A percentile compares a stretch with the other conserved stretches of the same genome.
These are phyloP conservation scores for Backusella liffmaniae DNA, from an alignment of 192 early-diverging fungal genomes.

Conservation along the genomic window DNA sequence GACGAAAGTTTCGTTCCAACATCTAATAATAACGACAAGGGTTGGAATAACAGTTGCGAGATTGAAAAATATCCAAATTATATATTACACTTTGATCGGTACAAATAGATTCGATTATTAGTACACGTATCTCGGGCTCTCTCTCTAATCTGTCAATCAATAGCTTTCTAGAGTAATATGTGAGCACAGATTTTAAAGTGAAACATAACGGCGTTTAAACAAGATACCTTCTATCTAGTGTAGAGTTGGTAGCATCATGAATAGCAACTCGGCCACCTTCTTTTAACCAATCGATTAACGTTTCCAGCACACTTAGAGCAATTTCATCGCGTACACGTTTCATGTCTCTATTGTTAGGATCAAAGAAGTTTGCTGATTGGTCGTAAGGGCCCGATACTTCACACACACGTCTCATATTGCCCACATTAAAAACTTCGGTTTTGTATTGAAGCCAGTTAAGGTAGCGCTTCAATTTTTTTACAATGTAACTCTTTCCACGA, in stretches of 20 bases:
- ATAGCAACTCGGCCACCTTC: slow-evolving; percentile 88
- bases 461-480: slow-evolving; percentile 93
- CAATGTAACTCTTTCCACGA: slow-evolving; percentile 93
- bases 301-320: slow-evolving; percentile 89
- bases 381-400: slow-evolving; percentile 36
- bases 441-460: slow-evolving; percentile 78
- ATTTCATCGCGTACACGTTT: slow-evolving; percentile 79
- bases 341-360: slow-evolving; percentile 81
- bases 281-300: slow-evolving; percentile 88
- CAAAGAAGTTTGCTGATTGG: slow-evolving; percentile 90
- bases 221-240: slow-evolving; percentile 66
- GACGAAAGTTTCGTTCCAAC: slow-evolving; percentile 77
- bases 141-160: slow-evolving; percentile 62
- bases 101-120: slow-evolving; percentile 88
- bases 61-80: not conserved
- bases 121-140: slow-evolving; percentile 64
- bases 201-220: not conserved
- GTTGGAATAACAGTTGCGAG: not conserved
- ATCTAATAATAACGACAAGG: slow-evolving; percentile 34
- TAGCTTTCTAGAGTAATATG: slow-evolving; percentile 34
- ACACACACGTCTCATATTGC: slow-evolving; percentile 80
- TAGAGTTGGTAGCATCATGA: slow-evolving; percentile 97
- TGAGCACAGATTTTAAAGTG: too few relatives aligned
- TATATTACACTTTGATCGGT: slow-evolving; percentile 55
- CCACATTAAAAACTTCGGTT: slow-evolving; percentile 92